Base-by-base conservation (phyloP, 139 green algal genomes). In the Picochlorum costavermella region DNA sequence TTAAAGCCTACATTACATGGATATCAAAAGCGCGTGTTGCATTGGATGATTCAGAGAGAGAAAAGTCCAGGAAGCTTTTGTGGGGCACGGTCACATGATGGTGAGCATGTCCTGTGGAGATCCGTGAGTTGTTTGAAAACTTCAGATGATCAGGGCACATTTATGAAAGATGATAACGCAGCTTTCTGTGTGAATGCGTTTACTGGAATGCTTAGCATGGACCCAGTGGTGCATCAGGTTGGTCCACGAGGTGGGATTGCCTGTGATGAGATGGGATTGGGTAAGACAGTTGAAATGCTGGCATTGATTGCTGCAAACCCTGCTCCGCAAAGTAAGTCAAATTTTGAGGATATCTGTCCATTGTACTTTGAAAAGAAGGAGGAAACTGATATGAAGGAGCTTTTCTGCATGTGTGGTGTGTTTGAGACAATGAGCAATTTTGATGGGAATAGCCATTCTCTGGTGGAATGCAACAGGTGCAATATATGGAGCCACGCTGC, bases 231-330 rank as follows among this genome's bases (percentile, higher is more conserved):
- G 1, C 50, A 63, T 8, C 63, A 70, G 23, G 30, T 55, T 3
- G 53, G 56, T 1, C 44, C 53, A 25, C 26, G 16, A 53, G 61
- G 81, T 26, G 81, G 81, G 56, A 83, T 90, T 25, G 64, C 87
- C 31, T 71, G 72, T 1, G 82, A 87, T 43, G 80, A 84, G 60
- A 85, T 83, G 75, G 68, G 65, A 0, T 64, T 96, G 25, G 89
- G 92, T 17, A 98, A 98, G 73, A 97, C 89, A 0, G 87, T 97
- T 5, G 91, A 97, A 81, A 65, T 97, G 30, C 74, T 97, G 12
- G 87, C 91, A 3, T 82, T 78, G 55, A 83, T 97, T 48, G 62
- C 86, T 3, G 72, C 75, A 0, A 61, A 96, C 70, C 73, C 67
- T 5, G 88, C 61, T 30, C 17, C 14, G 1, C 58, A 44, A 4